Evolutionary conservation across 768 basidiomycete species (phyloP), one percentile per base, ranked within the genome.

Genomic region (Podaxis sp.): DNA sequence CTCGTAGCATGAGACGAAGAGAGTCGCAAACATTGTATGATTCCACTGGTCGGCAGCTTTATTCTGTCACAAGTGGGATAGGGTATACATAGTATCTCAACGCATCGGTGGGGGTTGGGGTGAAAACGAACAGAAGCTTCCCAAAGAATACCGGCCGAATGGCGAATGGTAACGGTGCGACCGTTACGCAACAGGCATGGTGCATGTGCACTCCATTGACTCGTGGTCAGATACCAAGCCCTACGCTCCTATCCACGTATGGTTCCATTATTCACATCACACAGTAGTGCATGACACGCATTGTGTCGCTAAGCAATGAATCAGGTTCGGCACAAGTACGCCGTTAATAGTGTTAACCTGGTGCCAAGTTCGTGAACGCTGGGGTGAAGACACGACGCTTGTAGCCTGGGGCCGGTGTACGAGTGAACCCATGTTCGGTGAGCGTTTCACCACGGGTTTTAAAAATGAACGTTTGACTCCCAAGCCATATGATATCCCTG

Each of bases 121-220:
- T 46, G 44, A 46, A 46, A 19, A 46, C 8, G 44, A 17, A 19
- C 6, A 46, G 54, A 40, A 56, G 4, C 17, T 13, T 56, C 54
- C 22, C 36, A 30, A 56, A 24, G 39, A 40, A 53, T 53, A 19
- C 38, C 54, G 24, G 54, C 54, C 22, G 39, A 40, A 36, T 4
- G 39, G 24, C 26, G 17, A 40, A 40, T n/a, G 6, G 44, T 38
- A 56, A 9, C 26, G 19, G 39, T 56, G 54, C 12, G 22, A 8
- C 49, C 8, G 9, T 56, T 56, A 56, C 39, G 38, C 54, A 56
- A 56, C 38, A 6, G 36, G 26, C 19, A 17, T 22, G 33, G 54
- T 56, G n/a, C 54, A 22, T 56, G 22, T 40, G 54, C 38, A 56
- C 19, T 39, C 54, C 19, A 56, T 56, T 56, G 39, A 46, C 44